Percentiles rank a stretch among this genome's conserved stretches.
Evolutionary conservation across 1,284 basidiomycete genomes (phyloP).

Genomic region (Cutaneotrichosporon curvatum): DNA sequence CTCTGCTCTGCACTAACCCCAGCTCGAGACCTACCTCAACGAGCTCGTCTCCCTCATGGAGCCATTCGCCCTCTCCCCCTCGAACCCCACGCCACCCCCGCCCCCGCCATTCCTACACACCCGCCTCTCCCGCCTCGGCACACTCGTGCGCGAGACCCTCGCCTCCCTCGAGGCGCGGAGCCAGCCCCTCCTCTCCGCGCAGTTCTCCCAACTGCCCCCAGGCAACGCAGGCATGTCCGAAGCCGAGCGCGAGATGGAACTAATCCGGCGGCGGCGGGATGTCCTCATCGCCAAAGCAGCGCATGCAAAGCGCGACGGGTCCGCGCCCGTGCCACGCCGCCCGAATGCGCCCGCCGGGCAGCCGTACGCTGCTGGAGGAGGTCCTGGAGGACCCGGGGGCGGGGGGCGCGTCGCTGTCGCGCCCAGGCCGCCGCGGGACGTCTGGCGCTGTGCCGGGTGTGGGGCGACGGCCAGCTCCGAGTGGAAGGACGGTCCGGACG

Average conservation of each 20-base stretch:
- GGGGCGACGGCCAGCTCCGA: slow-evolving; percentile 15
- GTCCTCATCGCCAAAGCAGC: slow-evolving; percentile 32
- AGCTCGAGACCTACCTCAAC: slow-evolving; percentile 25
- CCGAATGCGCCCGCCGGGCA: neutral
- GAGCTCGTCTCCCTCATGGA: slow-evolving; percentile 27
- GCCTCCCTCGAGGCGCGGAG: slow-evolving; percentile 19
- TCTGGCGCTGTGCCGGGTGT: slow-evolving; percentile 28
- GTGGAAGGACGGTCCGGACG: slow-evolving; percentile 33
- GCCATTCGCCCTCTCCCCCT: slow-evolving; percentile 20
- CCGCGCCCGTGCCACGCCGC: slow-evolving; percentile 1
- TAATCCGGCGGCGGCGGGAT: slow-evolving; percentile 33
- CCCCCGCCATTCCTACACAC: slow-evolving; percentile 31
- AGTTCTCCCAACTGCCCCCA: slow-evolving; percentile 14
- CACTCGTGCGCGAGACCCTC: slow-evolving; percentile 23
- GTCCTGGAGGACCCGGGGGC: too few relatives aligned
- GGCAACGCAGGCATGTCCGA: slow-evolving; percentile 18
- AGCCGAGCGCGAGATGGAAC: slow-evolving; percentile 41
- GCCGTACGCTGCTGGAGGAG: too few relatives aligned
- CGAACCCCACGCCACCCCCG: slow-evolving; percentile 16
- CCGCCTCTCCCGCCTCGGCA: slow-evolving; percentile 26
- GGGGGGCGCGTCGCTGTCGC: neutral
- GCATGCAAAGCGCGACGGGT: slow-evolving; percentile 11
- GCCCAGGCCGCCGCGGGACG: slow-evolving; percentile 5
- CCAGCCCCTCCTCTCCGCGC: slow-evolving; percentile 18
- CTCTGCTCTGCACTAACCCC: neutral